phyloP scores from a whole-genome alignment of 441 rosid genomes.

The Biscutella laevigata region DNA sequence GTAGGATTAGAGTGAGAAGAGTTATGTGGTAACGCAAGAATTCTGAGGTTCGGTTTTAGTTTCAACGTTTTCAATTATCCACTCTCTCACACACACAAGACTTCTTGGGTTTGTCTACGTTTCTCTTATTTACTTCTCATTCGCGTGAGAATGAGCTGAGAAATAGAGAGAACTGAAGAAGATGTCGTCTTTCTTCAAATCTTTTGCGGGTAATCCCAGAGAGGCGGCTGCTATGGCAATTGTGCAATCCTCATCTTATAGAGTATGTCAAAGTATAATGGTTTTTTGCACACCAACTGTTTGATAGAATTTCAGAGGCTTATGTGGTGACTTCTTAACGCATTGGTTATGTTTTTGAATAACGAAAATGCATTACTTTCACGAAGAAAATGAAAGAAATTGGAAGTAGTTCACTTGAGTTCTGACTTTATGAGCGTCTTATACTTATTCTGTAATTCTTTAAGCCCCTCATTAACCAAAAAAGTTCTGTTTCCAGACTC shows the following conservation, averaged over 20 bases:
- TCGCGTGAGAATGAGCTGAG: background rate
- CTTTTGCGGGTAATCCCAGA: slow-evolving; percentile 42
- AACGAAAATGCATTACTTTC: background rate
- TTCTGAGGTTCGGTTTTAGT: slow-evolving; percentile 17
- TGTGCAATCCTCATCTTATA: slow-evolving; percentile 54
- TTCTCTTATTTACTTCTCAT: background rate
- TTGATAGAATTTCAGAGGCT: slow-evolving; percentile 32
- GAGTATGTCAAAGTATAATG: slow-evolving; percentile 25
- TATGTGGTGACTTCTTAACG: background rate
- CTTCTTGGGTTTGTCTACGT: background rate
- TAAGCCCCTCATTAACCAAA: background rate
- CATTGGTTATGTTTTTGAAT: background rate
- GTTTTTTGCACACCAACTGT: slow-evolving; percentile 27
- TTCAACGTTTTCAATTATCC: slow-evolving; percentile 16
- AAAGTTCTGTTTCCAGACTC: background rate
- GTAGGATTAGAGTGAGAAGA: too few relatives aligned
- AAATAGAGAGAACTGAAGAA: slow-evolving; percentile 1
- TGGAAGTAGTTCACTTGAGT: background rate
- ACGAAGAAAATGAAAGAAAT: background rate
- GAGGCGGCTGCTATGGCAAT: slow-evolving; percentile 54
- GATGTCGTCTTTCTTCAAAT: slow-evolving; percentile 39
- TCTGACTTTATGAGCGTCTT: background rate
- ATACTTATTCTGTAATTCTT: background rate
- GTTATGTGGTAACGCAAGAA: too few relatives aligned
- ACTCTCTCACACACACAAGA: background rate